Evolutionary conservation across 202 grass and related monocot species (phyloP).

Genomic region (Elaeis oleifera): DNA sequence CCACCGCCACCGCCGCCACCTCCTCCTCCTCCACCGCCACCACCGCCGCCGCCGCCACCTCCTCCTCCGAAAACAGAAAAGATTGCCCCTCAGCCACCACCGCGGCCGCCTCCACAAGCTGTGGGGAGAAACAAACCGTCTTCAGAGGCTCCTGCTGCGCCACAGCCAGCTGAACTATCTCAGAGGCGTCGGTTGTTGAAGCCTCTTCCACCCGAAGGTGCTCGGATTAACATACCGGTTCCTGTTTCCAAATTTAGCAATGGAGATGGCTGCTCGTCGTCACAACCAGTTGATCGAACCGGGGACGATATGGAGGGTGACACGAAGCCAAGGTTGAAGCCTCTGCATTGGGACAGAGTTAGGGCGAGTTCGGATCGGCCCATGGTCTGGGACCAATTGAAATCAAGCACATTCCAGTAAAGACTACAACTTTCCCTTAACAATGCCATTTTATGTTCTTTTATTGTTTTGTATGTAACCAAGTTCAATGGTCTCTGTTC

Average conservation of each 20-base stretch:
- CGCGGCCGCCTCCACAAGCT: constrained; percentile 1
- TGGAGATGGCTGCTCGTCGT: constrained; percentile 30
- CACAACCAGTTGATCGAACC: constrained; percentile 16
- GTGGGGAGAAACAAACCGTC: constrained; percentile 17
- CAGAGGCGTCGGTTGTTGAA: constrained; percentile 69
- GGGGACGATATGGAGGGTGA: constrained; percentile 34
- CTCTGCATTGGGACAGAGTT: constrained; percentile 97
- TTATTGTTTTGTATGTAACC: constrained; percentile 26
- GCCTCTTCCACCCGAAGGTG: constrained; percentile 63
- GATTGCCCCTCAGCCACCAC: constrained; percentile 6
- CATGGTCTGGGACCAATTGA: constrained; percentile 97
- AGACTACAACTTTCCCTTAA: constrained; percentile 2
- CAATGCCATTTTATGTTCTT: background rate
- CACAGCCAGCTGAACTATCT: constrained; percentile 14
- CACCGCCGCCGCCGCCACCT: constrained; percentile 7
- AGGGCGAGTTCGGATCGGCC: constrained; percentile 78
- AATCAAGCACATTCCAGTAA: constrained; percentile 98
- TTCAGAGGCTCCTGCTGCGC: constrained; percentile 7
- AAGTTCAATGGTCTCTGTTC: background rate
- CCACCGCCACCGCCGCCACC: constrained; percentile 31
- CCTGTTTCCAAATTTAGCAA: constrained; percentile 32
- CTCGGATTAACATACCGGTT: constrained; percentile 52
- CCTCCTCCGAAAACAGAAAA: background rate
- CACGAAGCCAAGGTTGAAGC: constrained; percentile 68
- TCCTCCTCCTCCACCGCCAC: constrained; percentile 30